Percentiles rank a stretch among this genome's conserved stretches.
Evolutionary conservation across 176 grass and related monocot genomes (phyloP).

Genomic region (Oropetium thomaeum): DNA sequence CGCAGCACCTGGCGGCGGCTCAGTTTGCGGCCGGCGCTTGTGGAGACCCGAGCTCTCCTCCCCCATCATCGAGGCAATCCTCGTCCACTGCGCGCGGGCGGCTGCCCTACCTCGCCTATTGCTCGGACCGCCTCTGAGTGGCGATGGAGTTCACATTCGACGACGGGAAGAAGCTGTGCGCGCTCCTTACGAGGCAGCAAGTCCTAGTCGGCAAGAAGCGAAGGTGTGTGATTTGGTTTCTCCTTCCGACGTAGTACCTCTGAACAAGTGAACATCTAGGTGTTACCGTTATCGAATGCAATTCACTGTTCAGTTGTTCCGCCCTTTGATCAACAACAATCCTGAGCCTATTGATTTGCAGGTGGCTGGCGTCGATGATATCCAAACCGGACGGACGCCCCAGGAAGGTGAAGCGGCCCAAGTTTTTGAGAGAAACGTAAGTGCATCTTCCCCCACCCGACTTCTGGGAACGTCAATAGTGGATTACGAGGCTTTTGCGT

Average conservation of each 20-base stretch:
- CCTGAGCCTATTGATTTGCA: neutral
- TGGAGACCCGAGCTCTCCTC: too few species aligned
- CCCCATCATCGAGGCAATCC: too few species aligned
- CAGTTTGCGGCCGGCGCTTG: too few species aligned
- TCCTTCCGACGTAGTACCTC: neutral
- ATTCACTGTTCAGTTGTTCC: neutral
- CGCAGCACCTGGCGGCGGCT: too few species aligned
- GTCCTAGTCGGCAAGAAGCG: slow-evolving; percentile 31
- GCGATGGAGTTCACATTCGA: slow-evolving; percentile 34
- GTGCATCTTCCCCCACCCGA: neutral
- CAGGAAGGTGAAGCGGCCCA: slow-evolving; percentile 28
- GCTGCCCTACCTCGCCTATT: too few species aligned
- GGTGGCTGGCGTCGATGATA: slow-evolving; percentile 33
- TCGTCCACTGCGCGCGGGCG: too few species aligned
- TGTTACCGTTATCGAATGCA: neutral
- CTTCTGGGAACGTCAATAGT: neutral
- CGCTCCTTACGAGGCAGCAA: slow-evolving; percentile 28
- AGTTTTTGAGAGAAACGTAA: slow-evolving; percentile 31
- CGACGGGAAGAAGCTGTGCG: slow-evolving; percentile 27
- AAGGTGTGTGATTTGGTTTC: neutral
- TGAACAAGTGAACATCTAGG: neutral
- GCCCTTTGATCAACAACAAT: neutral
- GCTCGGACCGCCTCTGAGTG: too few species aligned
- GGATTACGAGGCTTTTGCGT: neutral
- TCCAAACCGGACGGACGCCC: neutral